Conservation (phyloP, 2,329 filamentous ascomycete genomes). For the Colletotrichum euphorbiae region DNA sequence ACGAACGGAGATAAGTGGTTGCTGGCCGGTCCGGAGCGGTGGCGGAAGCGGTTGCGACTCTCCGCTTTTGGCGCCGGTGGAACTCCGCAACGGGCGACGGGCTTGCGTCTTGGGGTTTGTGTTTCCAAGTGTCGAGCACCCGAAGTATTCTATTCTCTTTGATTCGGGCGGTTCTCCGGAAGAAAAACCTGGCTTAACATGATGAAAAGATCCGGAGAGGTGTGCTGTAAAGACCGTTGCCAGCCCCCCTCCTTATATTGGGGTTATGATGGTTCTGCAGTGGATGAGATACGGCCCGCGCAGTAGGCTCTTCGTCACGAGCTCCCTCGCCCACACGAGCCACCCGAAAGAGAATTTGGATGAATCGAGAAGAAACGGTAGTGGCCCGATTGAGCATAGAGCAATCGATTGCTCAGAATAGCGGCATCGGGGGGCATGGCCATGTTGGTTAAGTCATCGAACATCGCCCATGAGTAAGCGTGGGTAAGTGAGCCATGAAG, state of each 20-base stretch:
- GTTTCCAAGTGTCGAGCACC: not conserved
- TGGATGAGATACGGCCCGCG: constrained; percentile 12
- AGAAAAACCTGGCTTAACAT: constrained; percentile 12
- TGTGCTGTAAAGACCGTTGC: not conserved
- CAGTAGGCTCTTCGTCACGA: not conserved
- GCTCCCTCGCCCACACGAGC: constrained; percentile 24
- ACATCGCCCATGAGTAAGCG: constrained; percentile 35
- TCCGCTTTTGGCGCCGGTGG: constrained; percentile 36
- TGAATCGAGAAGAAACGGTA: constrained; percentile 32
- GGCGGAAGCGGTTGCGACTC: constrained; percentile 31
- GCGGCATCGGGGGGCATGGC: constrained; percentile 22
- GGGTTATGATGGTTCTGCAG: not conserved
- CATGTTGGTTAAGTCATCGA: constrained; percentile 34
- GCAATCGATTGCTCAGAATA: constrained; percentile 18
- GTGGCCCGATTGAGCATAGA: constrained; percentile 14
- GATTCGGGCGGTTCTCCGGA: constrained; percentile 30
- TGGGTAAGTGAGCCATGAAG: constrained; percentile 29
- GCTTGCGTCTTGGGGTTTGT: constrained; percentile 25
- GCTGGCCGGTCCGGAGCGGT: constrained; percentile 30
- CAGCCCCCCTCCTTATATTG: constrained; percentile 32
- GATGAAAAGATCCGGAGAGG: constrained; percentile 26
- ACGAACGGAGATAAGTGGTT: constrained; percentile 16
- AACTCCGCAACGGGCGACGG: constrained; percentile 42
- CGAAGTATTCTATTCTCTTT: constrained; percentile 1
- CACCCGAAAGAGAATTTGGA: constrained; percentile 18